These are phyloP conservation scores for Trichoderma reesei DNA, from an alignment of 495 filamentous ascomycete genomes.

Conservation along the genomic window DNA sequence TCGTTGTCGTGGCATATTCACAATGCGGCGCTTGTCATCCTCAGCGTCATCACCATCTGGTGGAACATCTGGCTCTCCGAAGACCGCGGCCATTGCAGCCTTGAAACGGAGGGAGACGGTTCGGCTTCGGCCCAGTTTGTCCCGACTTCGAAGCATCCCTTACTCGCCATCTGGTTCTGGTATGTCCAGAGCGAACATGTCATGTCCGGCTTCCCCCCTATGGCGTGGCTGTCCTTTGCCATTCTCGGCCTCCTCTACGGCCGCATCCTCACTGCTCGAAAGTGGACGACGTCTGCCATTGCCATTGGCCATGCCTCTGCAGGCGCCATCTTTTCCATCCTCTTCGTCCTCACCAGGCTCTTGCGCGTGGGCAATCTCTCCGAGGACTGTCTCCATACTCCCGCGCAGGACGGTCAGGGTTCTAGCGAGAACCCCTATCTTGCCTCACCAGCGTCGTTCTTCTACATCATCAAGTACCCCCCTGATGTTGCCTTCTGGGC, in stretches of 20 bases:
- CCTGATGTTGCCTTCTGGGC: conserved; percentile 27
- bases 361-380: conserved; percentile 26
- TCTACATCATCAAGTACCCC: conserved; percentile 30
- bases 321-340: conserved; percentile 14
- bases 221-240: conserved; percentile 28
- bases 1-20: conserved; percentile 25
- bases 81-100: conserved; percentile 19
- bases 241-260: conserved; percentile 28
- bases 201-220: conserved; percentile 23
- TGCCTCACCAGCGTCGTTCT: conserved; percentile 21
- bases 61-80: conserved; percentile 29
- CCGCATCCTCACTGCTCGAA: conserved; percentile 21
- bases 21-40: conserved; percentile 17
- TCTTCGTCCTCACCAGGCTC: conserved; percentile 21
- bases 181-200: conserved; percentile 12
- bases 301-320: conserved; percentile 16
- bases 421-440: conserved; percentile 22
- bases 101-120: background rate
- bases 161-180: conserved; percentile 23
- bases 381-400: conserved; percentile 23
- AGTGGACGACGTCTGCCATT: conserved; percentile 19
- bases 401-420: conserved; percentile 16
- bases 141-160: background rate
- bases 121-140: too few relatives aligned
- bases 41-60: conserved; percentile 21